These are phyloP conservation scores for Dalbergia cultrata DNA, from an alignment of 306 rosid species.

Conservation along the genomic window DNA sequence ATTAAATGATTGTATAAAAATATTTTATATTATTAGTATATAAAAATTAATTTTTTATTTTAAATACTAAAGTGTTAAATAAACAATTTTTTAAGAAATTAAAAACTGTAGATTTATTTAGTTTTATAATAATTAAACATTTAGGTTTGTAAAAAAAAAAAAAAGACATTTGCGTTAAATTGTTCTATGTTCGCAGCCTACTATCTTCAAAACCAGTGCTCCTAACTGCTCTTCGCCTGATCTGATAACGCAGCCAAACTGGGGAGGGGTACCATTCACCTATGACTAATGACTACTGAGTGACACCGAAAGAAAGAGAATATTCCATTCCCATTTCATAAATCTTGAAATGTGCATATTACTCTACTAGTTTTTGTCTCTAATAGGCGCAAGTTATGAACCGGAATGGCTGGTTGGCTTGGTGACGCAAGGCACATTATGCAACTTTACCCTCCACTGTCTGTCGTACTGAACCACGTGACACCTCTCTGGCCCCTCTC, in stretches of 20 bases:
- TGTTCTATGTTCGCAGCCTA: background rate
- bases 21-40: too few relatives aligned
- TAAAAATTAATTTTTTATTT: too few relatives aligned
- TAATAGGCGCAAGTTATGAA: background rate
- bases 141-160: too few relatives aligned
- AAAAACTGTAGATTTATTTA: too few relatives aligned
- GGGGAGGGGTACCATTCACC: background rate
- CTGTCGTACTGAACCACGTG: conserved; percentile 4
- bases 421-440: conserved; percentile 13
- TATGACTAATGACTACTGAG: background rate
- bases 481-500: background rate
- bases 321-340: conserved; percentile 31
- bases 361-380: background rate
- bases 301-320: conserved; percentile 26
- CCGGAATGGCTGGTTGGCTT: background rate
- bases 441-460: background rate
- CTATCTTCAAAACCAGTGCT: background rate
- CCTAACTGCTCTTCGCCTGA: background rate
- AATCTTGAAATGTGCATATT: background rate
- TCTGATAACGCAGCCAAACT: too few relatives aligned
- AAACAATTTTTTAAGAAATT: too few relatives aligned
- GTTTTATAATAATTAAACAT: too few relatives aligned
- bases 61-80: too few relatives aligned
- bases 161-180: background rate
- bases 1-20: too few relatives aligned